Percentiles rank a stretch among this genome's conserved stretches.
These are phyloP conservation scores for Corchorus capsularis DNA, from an alignment of 345 rosid species.

Conservation along the genomic window DNA sequence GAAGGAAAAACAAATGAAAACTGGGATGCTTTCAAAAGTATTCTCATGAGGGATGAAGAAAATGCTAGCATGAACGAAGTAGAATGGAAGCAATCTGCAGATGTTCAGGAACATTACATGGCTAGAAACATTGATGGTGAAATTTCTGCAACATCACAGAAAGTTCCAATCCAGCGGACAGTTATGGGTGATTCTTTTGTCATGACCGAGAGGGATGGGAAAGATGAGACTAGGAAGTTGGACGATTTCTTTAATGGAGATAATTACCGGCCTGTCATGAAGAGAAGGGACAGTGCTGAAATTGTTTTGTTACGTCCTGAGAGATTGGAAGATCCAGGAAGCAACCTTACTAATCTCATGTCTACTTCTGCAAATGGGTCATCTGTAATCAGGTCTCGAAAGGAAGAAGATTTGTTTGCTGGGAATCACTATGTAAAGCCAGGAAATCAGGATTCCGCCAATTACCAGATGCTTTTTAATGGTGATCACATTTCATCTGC, in stretches of 20 bases:
- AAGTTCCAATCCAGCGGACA: constrained; percentile 29
- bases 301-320: constrained; percentile 48
- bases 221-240: constrained; percentile 34
- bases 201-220: constrained; percentile 34
- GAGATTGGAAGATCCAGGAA: constrained; percentile 47
- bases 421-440: constrained; percentile 33
- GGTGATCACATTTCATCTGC: constrained; percentile 32
- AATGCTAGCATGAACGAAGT: constrained; percentile 21
- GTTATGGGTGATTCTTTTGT: constrained; percentile 49
- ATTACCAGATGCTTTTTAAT: constrained; percentile 41
- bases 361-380: constrained; percentile 36
- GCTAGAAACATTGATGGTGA: constrained; percentile 33
- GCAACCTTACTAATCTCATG: constrained; percentile 29
- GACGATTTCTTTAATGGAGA: constrained; percentile 55
- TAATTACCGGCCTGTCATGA: constrained; percentile 41
- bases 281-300: constrained; percentile 51
- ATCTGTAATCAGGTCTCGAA: constrained; percentile 48
- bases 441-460: constrained; percentile 34
- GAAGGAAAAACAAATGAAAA: constrained; percentile 48
- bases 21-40: constrained; percentile 76
- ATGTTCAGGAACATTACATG: constrained; percentile 34
- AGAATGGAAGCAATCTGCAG: constrained; percentile 28
- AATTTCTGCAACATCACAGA: constrained; percentile 31
- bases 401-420: constrained; percentile 67
- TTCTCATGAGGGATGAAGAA: constrained; percentile 59